These are phyloP conservation scores for Lentithecium fluviatile DNA, from an alignment of 495 filamentous ascomycete species.

Conservation along the genomic window DNA sequence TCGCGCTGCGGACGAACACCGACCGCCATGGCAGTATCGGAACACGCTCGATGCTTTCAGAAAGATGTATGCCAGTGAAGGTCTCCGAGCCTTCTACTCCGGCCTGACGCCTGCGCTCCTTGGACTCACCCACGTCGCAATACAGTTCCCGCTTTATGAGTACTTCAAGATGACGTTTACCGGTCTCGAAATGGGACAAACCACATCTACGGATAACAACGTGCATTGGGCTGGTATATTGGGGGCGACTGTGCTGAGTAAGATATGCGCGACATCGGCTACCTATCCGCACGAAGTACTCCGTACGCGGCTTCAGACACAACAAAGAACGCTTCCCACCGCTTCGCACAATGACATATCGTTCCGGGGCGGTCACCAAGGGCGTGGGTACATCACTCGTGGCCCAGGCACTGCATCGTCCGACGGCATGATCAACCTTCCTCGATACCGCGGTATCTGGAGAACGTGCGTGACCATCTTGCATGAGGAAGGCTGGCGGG, in stretches of 20 bases:
- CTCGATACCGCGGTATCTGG: slow-evolving; percentile 79
- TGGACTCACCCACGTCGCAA: slow-evolving; percentile 90
- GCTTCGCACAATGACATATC: slow-evolving; percentile 56
- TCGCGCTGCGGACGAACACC: slow-evolving; percentile 51
- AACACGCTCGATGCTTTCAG: slow-evolving; percentile 83
- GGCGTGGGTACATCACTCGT: slow-evolving; percentile 45
- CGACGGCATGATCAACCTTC: slow-evolving; percentile 57
- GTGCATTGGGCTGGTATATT: slow-evolving; percentile 73
- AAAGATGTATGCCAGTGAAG: slow-evolving; percentile 93
- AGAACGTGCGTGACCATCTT: slow-evolving; percentile 81
- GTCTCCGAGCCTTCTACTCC: slow-evolving; percentile 88
- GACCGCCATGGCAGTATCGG: slow-evolving; percentile 84
- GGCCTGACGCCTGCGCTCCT: slow-evolving; percentile 89
- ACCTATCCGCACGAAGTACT: slow-evolving; percentile 98
- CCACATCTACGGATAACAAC: slow-evolving; percentile 54
- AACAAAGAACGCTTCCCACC: slow-evolving; percentile 61
- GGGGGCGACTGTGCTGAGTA: slow-evolving; percentile 88
- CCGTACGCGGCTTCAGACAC: slow-evolving; percentile 84
- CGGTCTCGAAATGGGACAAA: slow-evolving; percentile 75
- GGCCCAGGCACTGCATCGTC: slow-evolving; percentile 53
- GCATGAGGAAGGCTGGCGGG: slow-evolving; percentile 89
- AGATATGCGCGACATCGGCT: slow-evolving; percentile 88
- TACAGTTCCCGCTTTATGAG: slow-evolving; percentile 97
- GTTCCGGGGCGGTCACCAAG: slow-evolving; percentile 62
- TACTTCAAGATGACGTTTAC: slow-evolving; percentile 89